Conservation (phyloP, 2,329 filamentous ascomycete genomes). For the Mycogone perniciosa region DNA sequence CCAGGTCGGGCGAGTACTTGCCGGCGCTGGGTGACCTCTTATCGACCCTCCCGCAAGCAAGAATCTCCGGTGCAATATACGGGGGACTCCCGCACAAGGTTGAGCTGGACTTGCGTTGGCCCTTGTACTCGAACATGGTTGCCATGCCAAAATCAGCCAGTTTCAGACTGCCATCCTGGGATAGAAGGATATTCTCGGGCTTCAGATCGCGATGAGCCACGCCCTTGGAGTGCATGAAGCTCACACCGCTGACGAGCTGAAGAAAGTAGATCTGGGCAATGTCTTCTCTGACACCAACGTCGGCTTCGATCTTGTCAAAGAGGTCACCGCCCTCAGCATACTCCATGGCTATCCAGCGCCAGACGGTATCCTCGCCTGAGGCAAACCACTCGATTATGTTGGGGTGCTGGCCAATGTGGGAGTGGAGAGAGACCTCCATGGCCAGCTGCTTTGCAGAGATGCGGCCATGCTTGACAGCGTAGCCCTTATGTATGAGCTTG, state of each 20-base stretch:
- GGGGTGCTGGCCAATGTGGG: conserved; percentile 77
- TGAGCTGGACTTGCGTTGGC: conserved; percentile 70
- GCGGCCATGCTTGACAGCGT: conserved; percentile 82
- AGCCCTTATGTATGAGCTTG: conserved; percentile 97
- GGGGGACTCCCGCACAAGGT: conserved; percentile 94
- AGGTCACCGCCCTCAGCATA: conserved; percentile 90
- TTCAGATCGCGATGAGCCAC: conserved; percentile 89
- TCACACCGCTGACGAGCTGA: conserved; percentile 82
- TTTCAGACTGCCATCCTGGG: conserved; percentile 78
- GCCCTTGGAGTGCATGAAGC: conserved; percentile 93
- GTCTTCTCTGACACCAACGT: conserved; percentile 88
- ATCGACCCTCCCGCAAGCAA: conserved; percentile 44
- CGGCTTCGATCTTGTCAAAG: conserved; percentile 98
- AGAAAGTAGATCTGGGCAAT: conserved; percentile 95
- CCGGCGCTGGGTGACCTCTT: conserved; percentile 42
- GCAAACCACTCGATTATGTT: conserved; percentile 94
- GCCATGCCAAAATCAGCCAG: conserved; percentile 96
- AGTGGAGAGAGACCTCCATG: conserved; percentile 88
- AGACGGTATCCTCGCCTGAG: conserved; percentile 74
- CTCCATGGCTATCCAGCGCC: conserved; percentile 99
- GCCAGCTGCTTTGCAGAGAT: conserved; percentile 83
- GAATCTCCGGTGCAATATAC: conserved; percentile 93
- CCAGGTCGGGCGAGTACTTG: conserved; percentile 70
- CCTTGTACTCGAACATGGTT: conserved; percentile 86
- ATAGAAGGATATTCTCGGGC: conserved; percentile 91